phyloP scores from a whole-genome alignment of 1,139 yeast species.

The Scheffersomyces titani region DNA sequence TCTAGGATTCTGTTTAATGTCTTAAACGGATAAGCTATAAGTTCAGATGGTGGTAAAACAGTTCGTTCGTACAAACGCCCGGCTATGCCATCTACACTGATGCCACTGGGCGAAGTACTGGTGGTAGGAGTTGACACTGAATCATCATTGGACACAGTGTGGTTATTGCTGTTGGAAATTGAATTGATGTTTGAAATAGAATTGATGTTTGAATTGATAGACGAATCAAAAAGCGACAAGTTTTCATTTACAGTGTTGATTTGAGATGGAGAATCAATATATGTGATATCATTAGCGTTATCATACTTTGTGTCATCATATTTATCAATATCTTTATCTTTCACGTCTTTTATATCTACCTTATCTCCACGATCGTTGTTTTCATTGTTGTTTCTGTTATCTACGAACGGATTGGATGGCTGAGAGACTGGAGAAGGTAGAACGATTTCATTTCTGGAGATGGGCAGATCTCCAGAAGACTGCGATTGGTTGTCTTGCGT shows the following conservation, averaged over 20 bases:
- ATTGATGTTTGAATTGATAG: not conserved
- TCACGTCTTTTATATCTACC: not conserved
- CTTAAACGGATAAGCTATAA: conserved; percentile 46
- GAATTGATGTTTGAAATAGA: not conserved
- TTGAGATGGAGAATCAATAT: not conserved
- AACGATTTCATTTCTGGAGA: not conserved
- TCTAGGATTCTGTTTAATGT: conserved; percentile 67
- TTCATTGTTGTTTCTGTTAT: not conserved
- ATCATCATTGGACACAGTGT: not conserved
- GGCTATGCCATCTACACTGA: not conserved
- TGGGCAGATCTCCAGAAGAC: not conserved
- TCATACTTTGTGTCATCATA: not conserved
- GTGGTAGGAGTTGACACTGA: not conserved
- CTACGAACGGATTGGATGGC: not conserved
- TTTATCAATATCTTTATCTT: not conserved
- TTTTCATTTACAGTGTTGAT: not conserved
- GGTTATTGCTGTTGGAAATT: not conserved
- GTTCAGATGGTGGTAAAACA: not conserved
- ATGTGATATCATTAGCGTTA: not conserved
- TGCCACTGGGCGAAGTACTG: not conserved
- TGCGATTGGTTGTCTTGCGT: not conserved
- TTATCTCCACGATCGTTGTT: not conserved
- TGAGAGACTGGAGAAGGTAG: not conserved
- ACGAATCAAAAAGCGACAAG: not conserved
- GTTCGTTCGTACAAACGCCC: not conserved